Evolutionary conservation across 192 early-diverging fungal genomes (phyloP), one percentile per base, ranked within the genome.

Genomic region (Umbelopsis ramanniana): DNA sequence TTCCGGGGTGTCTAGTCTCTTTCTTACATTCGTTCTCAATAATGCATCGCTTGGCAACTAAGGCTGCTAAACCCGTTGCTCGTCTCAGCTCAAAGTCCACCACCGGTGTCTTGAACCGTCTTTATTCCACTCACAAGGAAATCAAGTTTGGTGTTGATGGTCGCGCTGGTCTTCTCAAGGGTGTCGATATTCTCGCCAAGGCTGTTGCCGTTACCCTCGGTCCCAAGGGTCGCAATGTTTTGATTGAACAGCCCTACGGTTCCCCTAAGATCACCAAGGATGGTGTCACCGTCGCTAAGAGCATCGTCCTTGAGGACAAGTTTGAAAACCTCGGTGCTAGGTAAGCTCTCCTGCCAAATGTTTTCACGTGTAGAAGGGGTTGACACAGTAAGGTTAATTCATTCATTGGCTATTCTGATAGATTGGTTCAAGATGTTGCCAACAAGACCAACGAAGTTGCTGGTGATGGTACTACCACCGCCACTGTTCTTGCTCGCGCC

Each of bases 251-350:
- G 83, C 79, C 94, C 45, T 99, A 97, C 73, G 98, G 97, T 45
- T 89, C 91, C 46, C 98, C 98, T 73, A 98, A 98, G 89, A 99
- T 99, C 86, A 99, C 98, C 81, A 99, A 99, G 92, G 98, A 99
- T 82, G 98, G 98, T 82, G 98, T 99, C 46, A 96, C 98, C 60
- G 98, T 99, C 23, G 98, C 98, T 67, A 98, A 98, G 88, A 91
- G 94, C 74, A 96, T 99, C 82, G 85, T 89, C 40, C 89, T 99
- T 40, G 93, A 98, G 81, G 95, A 99, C 86, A 96, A 95, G 84
- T 96, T 99, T 79, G 98, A 99, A 86, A 98, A 99, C 88, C 89
- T 99, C 48, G 98, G 98, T 71, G 98, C 98, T 52, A 90, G 84
- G 88, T 87, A 81, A 82, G 73, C 46, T 23, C 15, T 50, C 23